A percentile compares a stretch with the other conserved stretches of the same genome.
Conservation (phyloP, 768 basidiomycete species). For the Mycena belliarum region DNA sequence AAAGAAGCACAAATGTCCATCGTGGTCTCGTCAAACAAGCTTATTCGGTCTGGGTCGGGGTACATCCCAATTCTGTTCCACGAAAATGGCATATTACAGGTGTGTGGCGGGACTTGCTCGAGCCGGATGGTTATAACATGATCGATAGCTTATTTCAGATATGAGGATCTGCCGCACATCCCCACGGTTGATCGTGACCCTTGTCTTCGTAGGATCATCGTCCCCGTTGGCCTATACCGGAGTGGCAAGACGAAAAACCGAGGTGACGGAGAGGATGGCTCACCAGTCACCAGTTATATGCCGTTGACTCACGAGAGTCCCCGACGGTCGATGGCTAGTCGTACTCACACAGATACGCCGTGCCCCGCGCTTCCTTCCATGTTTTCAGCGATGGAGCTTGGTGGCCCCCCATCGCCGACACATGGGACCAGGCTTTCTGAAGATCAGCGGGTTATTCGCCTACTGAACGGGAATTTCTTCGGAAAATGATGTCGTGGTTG, state of each 20-base stretch:
- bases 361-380: constrained; percentile 41
- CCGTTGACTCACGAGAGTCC: constrained; percentile 17
- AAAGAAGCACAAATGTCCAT: constrained; percentile 53
- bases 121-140: constrained; percentile 30
- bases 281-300: constrained; percentile 2
- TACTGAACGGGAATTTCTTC: constrained; percentile 43
- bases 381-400: constrained; percentile 33
- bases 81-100: constrained; percentile 67
- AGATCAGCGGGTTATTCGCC: constrained; percentile 61
- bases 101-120: constrained; percentile 40
- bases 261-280: constrained; percentile 33
- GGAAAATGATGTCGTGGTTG: constrained; percentile 9
- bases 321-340: constrained; percentile 6
- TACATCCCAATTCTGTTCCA: constrained; percentile 44
- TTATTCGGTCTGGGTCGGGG: constrained; percentile 65
- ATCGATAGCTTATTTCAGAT: constrained; percentile 46
- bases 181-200: constrained; percentile 50
- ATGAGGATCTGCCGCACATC: constrained; percentile 46
- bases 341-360: constrained; percentile 12
- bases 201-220: constrained; percentile 41
- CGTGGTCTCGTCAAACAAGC: constrained; percentile 67
- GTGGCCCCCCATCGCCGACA: constrained; percentile 27
- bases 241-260: constrained; percentile 45
- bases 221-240: constrained; percentile 50
- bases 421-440: constrained; percentile 47